Evolutionary conservation across 1,284 basidiomycete species (phyloP).

Genomic region (Anthracocystis setariae): DNA sequence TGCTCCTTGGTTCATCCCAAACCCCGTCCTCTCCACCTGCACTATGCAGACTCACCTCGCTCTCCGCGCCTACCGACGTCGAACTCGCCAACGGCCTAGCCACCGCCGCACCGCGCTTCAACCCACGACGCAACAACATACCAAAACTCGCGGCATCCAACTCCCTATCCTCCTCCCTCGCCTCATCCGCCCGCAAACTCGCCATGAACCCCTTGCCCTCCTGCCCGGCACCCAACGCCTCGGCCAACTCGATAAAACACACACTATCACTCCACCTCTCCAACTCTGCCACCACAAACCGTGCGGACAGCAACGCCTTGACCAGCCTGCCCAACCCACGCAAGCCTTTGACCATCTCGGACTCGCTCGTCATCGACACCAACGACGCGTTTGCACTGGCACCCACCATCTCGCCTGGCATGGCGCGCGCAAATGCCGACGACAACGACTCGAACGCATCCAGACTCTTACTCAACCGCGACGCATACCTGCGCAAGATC

Average conservation of each 20-base stretch:
- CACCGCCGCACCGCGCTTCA: constrained; percentile 50
- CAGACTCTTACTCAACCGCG: constrained; percentile 81
- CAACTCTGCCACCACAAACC: constrained; percentile 51
- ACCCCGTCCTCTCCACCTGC: constrained; percentile 41
- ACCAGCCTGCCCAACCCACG: constrained; percentile 59
- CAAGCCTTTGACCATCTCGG: constrained; percentile 61
- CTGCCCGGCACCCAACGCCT: constrained; percentile 32
- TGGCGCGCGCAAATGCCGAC: constrained; percentile 82
- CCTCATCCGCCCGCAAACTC: constrained; percentile 35
- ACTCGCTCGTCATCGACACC: constrained; percentile 29
- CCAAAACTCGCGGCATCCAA: constrained; percentile 60
- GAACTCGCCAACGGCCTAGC: constrained; percentile 23
- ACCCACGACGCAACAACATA: constrained; percentile 45
- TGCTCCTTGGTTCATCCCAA: constrained; percentile 52
- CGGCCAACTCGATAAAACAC: constrained; percentile 55
- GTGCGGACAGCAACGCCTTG: constrained; percentile 58
- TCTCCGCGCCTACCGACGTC: neutral
- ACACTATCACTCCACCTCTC: constrained; percentile 51
- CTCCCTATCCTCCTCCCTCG: constrained; percentile 42
- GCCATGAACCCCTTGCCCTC: constrained; percentile 32
- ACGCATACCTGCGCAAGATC: constrained; percentile 79
- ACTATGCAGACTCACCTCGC: constrained; percentile 12
- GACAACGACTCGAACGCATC: constrained; percentile 84
- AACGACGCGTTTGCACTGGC: constrained; percentile 6
- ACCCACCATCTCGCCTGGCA: constrained; percentile 76